phyloP scores from a whole-genome alignment of 371 early-diverging fungal genomes.

The Mortierella sp. region DNA sequence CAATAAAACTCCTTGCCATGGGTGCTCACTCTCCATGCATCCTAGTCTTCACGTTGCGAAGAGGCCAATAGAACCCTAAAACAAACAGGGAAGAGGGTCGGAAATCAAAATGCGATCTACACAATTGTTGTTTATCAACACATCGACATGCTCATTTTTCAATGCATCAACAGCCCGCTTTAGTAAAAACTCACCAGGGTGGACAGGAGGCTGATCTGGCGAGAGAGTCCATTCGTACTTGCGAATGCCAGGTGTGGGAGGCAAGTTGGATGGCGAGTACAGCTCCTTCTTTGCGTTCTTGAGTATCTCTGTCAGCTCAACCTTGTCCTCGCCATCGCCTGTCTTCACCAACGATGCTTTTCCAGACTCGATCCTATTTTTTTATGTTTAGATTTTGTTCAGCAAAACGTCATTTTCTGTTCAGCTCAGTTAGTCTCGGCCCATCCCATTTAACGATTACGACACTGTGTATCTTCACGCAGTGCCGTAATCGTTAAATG shows the following conservation, averaged over 20 bases:
- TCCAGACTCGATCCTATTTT: too few relatives aligned
- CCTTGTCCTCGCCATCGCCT: too few relatives aligned
- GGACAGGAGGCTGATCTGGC: background rate
- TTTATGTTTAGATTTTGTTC: too few relatives aligned
- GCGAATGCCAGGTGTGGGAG: background rate
- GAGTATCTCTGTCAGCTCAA: background rate
- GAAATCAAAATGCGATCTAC: background rate
- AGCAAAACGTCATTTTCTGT: too few relatives aligned
- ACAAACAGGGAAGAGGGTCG: accelerated
- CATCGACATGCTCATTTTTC: background rate
- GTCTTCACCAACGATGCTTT: too few relatives aligned
- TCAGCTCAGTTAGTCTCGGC: too few relatives aligned
- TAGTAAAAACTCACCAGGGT: background rate
- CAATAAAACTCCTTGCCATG: background rate
- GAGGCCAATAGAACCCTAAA: background rate
- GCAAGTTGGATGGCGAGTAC: background rate
- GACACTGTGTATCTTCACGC: too few relatives aligned
- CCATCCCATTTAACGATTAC: too few relatives aligned
- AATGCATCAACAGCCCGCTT: background rate
- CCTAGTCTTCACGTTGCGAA: background rate
- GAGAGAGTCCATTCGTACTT: background rate
- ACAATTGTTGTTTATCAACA: background rate
- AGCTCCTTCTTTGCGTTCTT: background rate
- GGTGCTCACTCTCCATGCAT: background rate
- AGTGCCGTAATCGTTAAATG: too few relatives aligned